phyloP scores from a whole-genome alignment of 768 basidiomycete genomes.

The Daedaleopsis sinensis region DNA sequence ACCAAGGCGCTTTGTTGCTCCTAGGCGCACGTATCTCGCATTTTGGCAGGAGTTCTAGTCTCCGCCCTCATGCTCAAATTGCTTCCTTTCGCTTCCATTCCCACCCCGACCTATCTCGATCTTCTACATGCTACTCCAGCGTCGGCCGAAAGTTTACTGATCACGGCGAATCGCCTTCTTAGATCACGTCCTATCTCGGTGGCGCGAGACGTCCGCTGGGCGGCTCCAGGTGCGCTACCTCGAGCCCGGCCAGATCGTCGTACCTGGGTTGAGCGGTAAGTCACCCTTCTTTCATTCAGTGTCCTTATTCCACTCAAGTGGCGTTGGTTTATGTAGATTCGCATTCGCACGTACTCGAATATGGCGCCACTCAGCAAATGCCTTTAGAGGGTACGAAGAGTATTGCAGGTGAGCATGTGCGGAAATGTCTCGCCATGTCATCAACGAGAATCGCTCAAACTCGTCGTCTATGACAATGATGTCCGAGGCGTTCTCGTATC shows the following conservation, averaged over 20 bases:
- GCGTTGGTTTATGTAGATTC: conserved; percentile 51
- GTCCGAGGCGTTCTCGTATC: no score
- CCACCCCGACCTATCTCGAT: neutral
- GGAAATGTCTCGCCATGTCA: neutral
- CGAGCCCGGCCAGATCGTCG: conserved; percentile 57
- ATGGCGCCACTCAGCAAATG: conserved; percentile 67
- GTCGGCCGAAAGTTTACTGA: neutral
- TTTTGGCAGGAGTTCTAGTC: neutral
- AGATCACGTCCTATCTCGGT: conserved; percentile 48
- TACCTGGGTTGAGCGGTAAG: conserved; percentile 75
- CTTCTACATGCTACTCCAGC: neutral
- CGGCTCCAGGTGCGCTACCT: conserved; percentile 46
- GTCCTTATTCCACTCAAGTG: neutral
- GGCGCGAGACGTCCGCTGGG: conserved; percentile 27
- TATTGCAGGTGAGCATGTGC: conserved; percentile 48
- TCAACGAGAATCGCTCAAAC: no score
- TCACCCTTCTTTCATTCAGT: conserved; percentile 9
- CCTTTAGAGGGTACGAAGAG: conserved; percentile 65
- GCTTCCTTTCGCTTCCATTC: conserved; percentile 9
- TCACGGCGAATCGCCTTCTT: neutral
- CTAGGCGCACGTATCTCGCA: no score
- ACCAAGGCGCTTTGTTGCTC: no score
- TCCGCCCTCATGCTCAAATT: conserved; percentile 24
- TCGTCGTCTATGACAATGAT: no score
- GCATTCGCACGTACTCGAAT: conserved; percentile 78